Conservation (phyloP, 2,329 filamentous ascomycete genomes). For the Botrytis cinerea region DNA sequence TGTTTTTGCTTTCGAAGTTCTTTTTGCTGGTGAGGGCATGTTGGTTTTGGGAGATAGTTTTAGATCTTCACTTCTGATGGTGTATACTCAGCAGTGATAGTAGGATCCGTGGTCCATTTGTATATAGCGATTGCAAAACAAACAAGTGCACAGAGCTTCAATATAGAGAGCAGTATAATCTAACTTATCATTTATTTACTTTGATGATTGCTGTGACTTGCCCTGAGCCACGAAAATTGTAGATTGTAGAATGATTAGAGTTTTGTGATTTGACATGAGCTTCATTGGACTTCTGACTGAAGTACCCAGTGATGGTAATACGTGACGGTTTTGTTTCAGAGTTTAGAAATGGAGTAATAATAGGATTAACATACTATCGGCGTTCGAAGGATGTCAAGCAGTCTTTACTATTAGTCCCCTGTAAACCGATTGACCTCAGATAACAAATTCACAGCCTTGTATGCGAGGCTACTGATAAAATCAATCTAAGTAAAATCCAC, state of each 20-base stretch:
- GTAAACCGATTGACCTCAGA: not conserved
- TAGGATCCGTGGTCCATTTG: conserved; percentile 30
- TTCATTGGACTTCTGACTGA: not conserved
- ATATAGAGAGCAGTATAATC: conserved; percentile 20
- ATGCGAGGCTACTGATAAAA: conserved; percentile 14
- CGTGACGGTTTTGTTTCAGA: not conserved
- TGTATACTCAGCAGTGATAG: conserved; percentile 21
- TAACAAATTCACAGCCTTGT: conserved; percentile 10
- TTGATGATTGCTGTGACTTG: not conserved
- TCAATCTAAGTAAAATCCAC: conserved; percentile 19
- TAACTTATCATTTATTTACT: not conserved
- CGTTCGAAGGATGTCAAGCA: not conserved
- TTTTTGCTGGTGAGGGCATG: conserved; percentile 11
- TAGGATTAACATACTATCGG: not conserved
- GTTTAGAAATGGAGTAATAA: not conserved
- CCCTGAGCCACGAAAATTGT: not conserved
- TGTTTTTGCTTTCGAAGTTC: conserved; percentile 2
- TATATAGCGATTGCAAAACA: conserved; percentile 32
- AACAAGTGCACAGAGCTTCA: conserved; percentile 32
- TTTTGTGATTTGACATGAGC: not conserved
- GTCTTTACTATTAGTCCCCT: not conserved
- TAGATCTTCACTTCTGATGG: conserved; percentile 28
- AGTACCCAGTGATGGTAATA: too few species aligned
- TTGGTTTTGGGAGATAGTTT: conserved; percentile 22
- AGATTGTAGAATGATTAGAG: not conserved